Conservation (phyloP, 495 filamentous ascomycete species). For the Trichoderma asperelloides region DNA sequence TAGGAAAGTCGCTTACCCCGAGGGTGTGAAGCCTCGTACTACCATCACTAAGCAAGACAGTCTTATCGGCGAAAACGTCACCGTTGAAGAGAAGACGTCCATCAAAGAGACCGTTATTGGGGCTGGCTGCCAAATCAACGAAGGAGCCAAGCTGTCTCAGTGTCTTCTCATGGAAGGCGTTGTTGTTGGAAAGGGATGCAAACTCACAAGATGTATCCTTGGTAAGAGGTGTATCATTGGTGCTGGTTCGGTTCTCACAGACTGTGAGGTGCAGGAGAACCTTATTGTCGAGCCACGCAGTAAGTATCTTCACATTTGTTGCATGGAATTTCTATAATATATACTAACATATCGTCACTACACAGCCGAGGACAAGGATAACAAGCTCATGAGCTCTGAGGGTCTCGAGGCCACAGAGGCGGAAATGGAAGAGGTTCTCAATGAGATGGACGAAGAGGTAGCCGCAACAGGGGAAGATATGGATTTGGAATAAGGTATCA, state of each 20-base stretch:
- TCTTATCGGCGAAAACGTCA: constrained; percentile 76
- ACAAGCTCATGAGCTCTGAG: constrained; percentile 79
- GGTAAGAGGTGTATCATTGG: constrained; percentile 70
- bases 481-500: constrained; percentile 10
- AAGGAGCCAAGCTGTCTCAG: constrained; percentile 66
- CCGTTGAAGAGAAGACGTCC: constrained; percentile 69
- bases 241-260: constrained; percentile 62
- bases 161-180: constrained; percentile 90
- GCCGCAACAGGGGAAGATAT: constrained; percentile 12
- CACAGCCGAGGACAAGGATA: constrained; percentile 66
- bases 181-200: constrained; percentile 64
- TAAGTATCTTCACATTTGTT: constrained; percentile 31
- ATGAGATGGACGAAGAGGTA: constrained; percentile 23
- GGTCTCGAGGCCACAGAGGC: constrained; percentile 55
- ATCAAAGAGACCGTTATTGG: constrained; percentile 87
- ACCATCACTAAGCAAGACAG: constrained; percentile 69
- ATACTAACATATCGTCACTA: constrained; percentile 13
- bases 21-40: constrained; percentile 62
- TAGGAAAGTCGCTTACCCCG: constrained; percentile 71
- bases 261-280: constrained; percentile 86
- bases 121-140: constrained; percentile 71
- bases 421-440: constrained; percentile 35
- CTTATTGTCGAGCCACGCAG: constrained; percentile 70
- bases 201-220: constrained; percentile 73
- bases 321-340: constrained; percentile 4